Base-by-base conservation (phyloP, 192 early-diverging fungal species). In the Paraglomus occultum region DNA sequence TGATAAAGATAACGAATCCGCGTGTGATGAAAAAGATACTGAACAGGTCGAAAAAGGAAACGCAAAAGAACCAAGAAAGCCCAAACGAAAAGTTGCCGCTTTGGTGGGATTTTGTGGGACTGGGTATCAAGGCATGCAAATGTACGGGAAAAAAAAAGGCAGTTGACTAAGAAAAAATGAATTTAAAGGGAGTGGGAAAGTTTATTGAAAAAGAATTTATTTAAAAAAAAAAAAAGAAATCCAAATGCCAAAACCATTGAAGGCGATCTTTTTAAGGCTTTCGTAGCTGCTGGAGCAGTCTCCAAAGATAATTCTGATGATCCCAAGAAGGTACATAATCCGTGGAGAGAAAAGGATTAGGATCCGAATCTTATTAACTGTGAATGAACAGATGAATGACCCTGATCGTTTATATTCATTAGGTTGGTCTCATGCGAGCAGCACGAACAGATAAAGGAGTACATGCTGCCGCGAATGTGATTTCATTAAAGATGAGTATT, bases 371-470 rank as follows among this genome's bases (percentile, higher is more conserved):
- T 49, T 11, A 15, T 6, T 38, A 64, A 22, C 14, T 48, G 18
- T 2, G 46, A 7, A 49, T 15, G 39, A 6, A 20, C 3, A 3
- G 3, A 31, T 40, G 14, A 6, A 4, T 38, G 15, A 23, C 47
- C n/a, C 20, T 45, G 8, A 17, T 11, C 2, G 1, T 31, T 31
- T 2, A 31, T 3, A 31, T 31, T 1, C 31, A 43, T 15, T 58
- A 93, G 90, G 85, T 95, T 62, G 79, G 88, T 57, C 88, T 97
- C 69, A 88, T 88, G 83, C 82, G 97, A 64, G 89, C 94, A 8
- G 97, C 97, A 9, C 85, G 97, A 42, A 99, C 97, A 1, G 97
- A 99, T 73, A 98, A 98, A 77, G 97, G 97, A 38, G 97, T 99
- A 5, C 96, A 98, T 74, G 95, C 97, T 18, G 93, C 92, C 42